These are phyloP conservation scores for Termitomyces heimii DNA, from an alignment of 768 basidiomycete species.

Conservation along the genomic window DNA sequence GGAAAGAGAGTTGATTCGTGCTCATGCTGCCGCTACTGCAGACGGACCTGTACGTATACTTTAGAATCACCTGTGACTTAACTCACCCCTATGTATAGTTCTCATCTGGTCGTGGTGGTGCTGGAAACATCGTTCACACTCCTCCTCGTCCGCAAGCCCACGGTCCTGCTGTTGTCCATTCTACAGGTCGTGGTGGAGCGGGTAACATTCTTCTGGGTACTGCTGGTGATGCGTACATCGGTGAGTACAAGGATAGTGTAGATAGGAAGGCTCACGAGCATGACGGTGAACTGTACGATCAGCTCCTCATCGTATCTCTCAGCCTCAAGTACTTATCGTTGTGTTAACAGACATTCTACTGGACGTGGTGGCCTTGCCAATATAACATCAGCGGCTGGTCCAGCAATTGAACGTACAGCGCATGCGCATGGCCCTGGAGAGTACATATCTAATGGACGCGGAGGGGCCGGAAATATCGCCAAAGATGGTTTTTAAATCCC, in stretches of 20 bases:
- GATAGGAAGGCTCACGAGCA: conserved; percentile 1
- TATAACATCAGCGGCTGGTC: conserved; percentile 32
- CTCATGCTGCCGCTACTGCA: conserved; percentile 24
- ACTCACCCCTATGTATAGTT: conserved; percentile 23
- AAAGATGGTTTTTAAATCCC: background rate
- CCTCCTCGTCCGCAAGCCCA: conserved; percentile 44
- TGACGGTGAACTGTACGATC: background rate
- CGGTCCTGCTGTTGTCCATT: conserved; percentile 30
- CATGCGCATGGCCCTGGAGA: conserved; percentile 17
- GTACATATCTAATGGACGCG: conserved; percentile 46
- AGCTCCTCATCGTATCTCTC: background rate
- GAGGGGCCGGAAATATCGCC: conserved; percentile 55
- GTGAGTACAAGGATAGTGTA: background rate
- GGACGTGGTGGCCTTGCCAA: conserved; percentile 70
- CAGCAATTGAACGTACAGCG: conserved; percentile 27
- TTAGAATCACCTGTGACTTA: background rate
- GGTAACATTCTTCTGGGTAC: conserved; percentile 41
- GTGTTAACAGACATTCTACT: conserved; percentile 48
- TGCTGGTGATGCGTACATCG: background rate
- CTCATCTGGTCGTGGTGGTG: conserved; percentile 62
- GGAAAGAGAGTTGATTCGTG: conserved; percentile 29
- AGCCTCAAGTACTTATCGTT: background rate
- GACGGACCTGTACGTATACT: conserved; percentile 27
- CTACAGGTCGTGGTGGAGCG: conserved; percentile 57
- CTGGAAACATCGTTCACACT: conserved; percentile 48